These are phyloP conservation scores for Mycena citricolor DNA, from an alignment of 1,284 basidiomycete genomes.

Conservation along the genomic window DNA sequence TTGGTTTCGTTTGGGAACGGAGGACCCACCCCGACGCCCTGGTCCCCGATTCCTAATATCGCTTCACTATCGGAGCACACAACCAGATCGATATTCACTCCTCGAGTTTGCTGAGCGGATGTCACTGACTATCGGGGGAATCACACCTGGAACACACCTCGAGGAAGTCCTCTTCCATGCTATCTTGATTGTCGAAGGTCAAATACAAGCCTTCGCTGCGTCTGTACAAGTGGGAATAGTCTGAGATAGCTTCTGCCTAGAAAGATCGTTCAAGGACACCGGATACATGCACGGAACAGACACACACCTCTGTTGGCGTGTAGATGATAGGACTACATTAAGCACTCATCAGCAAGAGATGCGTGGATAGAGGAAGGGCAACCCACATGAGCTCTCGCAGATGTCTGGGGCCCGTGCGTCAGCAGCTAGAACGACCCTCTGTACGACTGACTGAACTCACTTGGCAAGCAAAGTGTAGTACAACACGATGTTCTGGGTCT, in stretches of 20 bases:
- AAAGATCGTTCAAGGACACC: conserved; percentile 12
- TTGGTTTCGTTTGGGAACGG: neutral
- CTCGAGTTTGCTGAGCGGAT: conserved; percentile 14
- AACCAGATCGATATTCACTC: conserved; percentile 42
- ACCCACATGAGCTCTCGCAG: conserved; percentile 64
- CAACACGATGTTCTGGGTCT: conserved; percentile 74
- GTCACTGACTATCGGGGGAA: neutral
- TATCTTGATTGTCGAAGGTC: conserved; percentile 60
- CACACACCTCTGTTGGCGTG: conserved; percentile 61
- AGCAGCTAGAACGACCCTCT: neutral
- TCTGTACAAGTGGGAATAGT: conserved; percentile 81
- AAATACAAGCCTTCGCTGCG: conserved; percentile 71
- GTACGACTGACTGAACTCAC: conserved; percentile 1
- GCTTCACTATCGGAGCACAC: conserved; percentile 84
- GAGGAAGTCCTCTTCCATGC: conserved; percentile 76
- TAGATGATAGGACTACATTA: conserved; percentile 59
- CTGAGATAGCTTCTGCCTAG: conserved; percentile 74
- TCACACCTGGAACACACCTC: conserved; percentile 58
- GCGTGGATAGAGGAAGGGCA: neutral
- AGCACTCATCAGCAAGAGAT: conserved; percentile 1
- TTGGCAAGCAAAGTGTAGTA: conserved; percentile 63
- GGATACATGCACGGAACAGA: neutral
- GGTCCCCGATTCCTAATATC: conserved; percentile 80
- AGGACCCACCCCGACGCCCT: conserved; percentile 56
- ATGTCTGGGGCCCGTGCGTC: conserved; percentile 39